Conservation (phyloP, 2,329 filamentous ascomycete species). For the Fusarium sp. region DNA sequence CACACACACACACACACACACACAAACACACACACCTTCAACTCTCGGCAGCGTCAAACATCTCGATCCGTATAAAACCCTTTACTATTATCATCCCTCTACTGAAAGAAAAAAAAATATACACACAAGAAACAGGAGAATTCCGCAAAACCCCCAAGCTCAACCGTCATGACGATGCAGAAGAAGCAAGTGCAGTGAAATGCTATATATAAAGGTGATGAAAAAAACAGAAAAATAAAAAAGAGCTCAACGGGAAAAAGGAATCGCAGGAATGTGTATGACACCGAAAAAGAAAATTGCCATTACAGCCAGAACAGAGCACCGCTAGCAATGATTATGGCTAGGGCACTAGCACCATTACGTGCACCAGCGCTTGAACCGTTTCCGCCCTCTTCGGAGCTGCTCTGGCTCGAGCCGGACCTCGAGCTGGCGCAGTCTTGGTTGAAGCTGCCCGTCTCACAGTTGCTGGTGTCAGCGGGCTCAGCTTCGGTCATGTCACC, state of each 20-base stretch:
- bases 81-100: slow-evolving; percentile 27
- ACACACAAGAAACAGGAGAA: slow-evolving; percentile 34
- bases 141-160: slow-evolving; percentile 38
- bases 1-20: no score
- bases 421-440: slow-evolving; percentile 50
- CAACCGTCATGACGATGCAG: slow-evolving; percentile 28
- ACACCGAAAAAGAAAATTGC: background rate
- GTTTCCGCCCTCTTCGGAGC: slow-evolving; percentile 47
- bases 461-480: slow-evolving; percentile 45
- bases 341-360: slow-evolving; percentile 49
- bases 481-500: slow-evolving; percentile 29
- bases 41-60: background rate
- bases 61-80: slow-evolving; percentile 19
- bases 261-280: background rate
- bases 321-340: slow-evolving; percentile 50
- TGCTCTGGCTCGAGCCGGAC: slow-evolving; percentile 23
- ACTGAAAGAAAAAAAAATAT: slow-evolving; percentile 28
- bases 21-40: slow-evolving; percentile 2
- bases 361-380: slow-evolving; percentile 48
- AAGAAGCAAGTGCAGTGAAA: slow-evolving; percentile 23
- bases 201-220: slow-evolving; percentile 27
- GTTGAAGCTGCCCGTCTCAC: slow-evolving; percentile 52
- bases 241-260: slow-evolving; percentile 4
- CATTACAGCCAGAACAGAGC: slow-evolving; percentile 50
- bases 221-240: slow-evolving; percentile 8